Conservation (phyloP, 257 asterid species). For the Fraxinus americana region DNA sequence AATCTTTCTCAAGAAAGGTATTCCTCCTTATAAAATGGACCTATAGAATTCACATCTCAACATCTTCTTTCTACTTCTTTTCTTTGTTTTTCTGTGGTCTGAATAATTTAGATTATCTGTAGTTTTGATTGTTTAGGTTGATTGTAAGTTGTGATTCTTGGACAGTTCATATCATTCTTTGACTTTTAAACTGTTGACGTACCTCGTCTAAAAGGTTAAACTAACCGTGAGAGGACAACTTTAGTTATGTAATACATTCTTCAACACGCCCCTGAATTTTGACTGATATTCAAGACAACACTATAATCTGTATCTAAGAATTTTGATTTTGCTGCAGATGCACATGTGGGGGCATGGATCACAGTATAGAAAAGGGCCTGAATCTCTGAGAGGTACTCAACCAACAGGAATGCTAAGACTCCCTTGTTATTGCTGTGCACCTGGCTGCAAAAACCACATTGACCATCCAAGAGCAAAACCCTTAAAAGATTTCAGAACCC, state of each 20-base stretch:
- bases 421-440: background rate
- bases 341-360: conserved; percentile 4
- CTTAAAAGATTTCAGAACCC: background rate
- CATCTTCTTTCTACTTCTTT: background rate
- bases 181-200: too few species aligned
- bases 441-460: background rate
- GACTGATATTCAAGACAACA: too few species aligned
- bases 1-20: background rate
- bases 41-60: background rate
- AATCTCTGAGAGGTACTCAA: background rate
- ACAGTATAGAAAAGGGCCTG: background rate
- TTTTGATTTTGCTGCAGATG: background rate
- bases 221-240: too few species aligned
- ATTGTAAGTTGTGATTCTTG: background rate
- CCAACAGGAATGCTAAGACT: background rate
- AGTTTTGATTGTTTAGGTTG: background rate
- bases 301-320: too few species aligned
- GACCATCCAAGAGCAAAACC: background rate
- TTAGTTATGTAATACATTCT: too few species aligned
- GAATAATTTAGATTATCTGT: background rate
- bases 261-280: too few species aligned
- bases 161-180: background rate
- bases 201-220: too few species aligned
- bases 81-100: conserved; percentile 14
- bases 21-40: background rate